Evolutionary conservation across 306 rosid genomes (phyloP).

Genomic region (Inga oerstediana): DNA sequence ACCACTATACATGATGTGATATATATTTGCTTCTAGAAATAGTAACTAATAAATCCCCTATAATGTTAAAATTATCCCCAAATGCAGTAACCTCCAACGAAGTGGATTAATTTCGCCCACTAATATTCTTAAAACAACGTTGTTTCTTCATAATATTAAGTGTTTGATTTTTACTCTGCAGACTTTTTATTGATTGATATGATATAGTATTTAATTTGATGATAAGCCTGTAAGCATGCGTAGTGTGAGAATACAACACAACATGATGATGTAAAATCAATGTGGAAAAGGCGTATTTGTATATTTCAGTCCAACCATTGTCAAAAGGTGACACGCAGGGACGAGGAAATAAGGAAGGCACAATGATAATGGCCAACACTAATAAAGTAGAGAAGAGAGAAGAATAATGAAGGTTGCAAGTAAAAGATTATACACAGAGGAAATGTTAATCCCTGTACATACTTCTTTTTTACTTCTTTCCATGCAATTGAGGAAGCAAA

Average conservation of each 20-base stretch:
- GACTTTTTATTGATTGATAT: background rate
- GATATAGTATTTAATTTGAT: background rate
- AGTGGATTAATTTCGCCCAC: background rate
- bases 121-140: background rate
- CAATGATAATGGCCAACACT: background rate
- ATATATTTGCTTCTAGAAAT: background rate
- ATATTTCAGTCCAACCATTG: conserved; percentile 16
- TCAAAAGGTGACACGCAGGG: conserved; percentile 4
- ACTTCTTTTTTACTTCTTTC: conserved; percentile 28
- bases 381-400: background rate
- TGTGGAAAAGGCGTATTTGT: background rate
- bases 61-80: background rate
- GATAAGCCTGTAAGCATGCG: background rate
- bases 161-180: background rate
- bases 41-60: background rate
- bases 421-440: background rate
- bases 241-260: background rate
- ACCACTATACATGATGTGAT: background rate
- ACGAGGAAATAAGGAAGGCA: conserved; percentile 7
- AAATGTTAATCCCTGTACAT: conserved; percentile 3
- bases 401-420: background rate
- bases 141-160: background rate
- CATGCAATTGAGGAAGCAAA: conserved; percentile 22
- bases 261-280: background rate
- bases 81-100: background rate